Evolutionary conservation across 495 filamentous ascomycete genomes (phyloP), one percentile per base, ranked within the genome.

Genomic region (Aspergillus steynii): DNA sequence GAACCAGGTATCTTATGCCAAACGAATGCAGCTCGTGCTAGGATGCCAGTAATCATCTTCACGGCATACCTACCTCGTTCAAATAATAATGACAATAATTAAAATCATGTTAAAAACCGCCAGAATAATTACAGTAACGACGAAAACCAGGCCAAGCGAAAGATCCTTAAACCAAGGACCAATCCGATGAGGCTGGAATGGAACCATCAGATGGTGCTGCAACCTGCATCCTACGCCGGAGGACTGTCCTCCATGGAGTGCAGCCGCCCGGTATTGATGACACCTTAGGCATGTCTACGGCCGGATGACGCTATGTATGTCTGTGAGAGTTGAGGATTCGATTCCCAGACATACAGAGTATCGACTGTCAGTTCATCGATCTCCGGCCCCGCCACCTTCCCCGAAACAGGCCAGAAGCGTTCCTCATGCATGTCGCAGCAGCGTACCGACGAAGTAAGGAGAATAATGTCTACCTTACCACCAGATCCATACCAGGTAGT

Each of bases 241-340:
- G 67, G 67, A 69, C 67, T 54, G 67, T 69, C 61, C 64, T 69
- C 67, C 67, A 64, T 47, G 55, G 20, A 55, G 51, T 50, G 55
- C 55, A 29, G 45, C 37, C 29, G 54, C 29, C 25, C 53, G 53
- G 53, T 27, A 51, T 34, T 26, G 46, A n/a, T 20, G 20, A 20
- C 20, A 15, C 3, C 14, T 14, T 10, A 3, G 37, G 14, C 14
- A 12, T 42, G 9, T 37, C 9, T 42, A 42, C 12, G 37, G 37
- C 15, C 5, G 20, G 5, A 50, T 50, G 4, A 25, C 5, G 48
- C 4, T 50, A 50, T 25, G 4, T 20, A 50, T 50, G 1, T n/a
- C 20, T 50, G 1, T 49, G 31, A 34, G 31, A 34, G 20, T 34
- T 34, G 31, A 34, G 31, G 31, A 34, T 34, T 9, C 6, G 34